Base-by-base conservation (phyloP, 2,329 filamentous ascomycete species). In the Hypoxylon sp. region DNA sequence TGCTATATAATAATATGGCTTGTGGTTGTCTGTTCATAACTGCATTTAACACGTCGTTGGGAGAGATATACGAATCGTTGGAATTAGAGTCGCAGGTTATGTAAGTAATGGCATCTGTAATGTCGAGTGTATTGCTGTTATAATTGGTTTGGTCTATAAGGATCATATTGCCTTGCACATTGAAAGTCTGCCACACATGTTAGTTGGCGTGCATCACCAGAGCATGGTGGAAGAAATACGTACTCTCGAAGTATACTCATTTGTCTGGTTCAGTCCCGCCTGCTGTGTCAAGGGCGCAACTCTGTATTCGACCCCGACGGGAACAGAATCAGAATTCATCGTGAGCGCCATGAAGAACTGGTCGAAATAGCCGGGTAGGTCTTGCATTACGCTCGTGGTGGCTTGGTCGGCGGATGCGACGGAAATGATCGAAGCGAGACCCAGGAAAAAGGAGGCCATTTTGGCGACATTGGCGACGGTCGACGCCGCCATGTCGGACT, bases 1-100 rank as follows among this genome's bases (percentile, higher is more conserved):
- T 81, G 69, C 87, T 91, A 77, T 91, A 95, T 2, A 94, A 80
- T 3, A 95, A 77, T 63, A 93, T 88, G 7, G 89, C 91, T 19
- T 78, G 81, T 5, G 88, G 87, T 6, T 80, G 78, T 37, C 75
- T 78, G 19, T 76, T 80, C 80, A 87, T 86, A 32, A 89, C 78
- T 4, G 78, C 76, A 61, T 82, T 80, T 53, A 92, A 82, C 70
- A 88, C 83, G 58, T 76, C 73, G 54, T 81, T 77, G 1, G 85
- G 79, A 55, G 76, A 76, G 53, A 86, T 80, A 54, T 80, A 80
- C 45, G 80, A 77, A 52, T 78, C 73, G 59, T 77, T 73, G 45
- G 78, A 74, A 29, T 78, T 75, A 9, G 78, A 68, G 73, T 90
- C 88, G 78, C 88, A 90, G 54, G 79, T 84, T 37, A 90, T 77